A percentile compares a stretch with the other conserved stretches of the same genome.
Evolutionary conservation across 2,329 filamentous ascomycete species (phyloP).

Genomic region (Aaosphaeria pasadenensis): DNA sequence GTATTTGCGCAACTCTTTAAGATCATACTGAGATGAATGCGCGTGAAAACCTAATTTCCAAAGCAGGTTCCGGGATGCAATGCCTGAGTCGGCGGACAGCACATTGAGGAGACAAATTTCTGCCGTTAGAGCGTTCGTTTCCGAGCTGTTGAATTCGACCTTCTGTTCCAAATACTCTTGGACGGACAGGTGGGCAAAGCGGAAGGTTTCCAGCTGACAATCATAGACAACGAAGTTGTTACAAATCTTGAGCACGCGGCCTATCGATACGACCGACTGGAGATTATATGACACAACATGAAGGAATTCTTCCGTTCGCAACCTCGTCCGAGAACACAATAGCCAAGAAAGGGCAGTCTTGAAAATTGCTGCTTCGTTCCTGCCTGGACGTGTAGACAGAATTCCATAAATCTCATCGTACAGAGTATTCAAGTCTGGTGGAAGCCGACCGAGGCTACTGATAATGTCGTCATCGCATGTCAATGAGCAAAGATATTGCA

Average conservation of each 20-base stretch:
- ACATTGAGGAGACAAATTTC: slow-evolving; percentile 10
- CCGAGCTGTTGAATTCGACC: slow-evolving; percentile 3
- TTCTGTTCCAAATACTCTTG: slow-evolving; percentile 22
- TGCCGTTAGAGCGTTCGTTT: slow-evolving; percentile 7
- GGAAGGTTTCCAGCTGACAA: slow-evolving; percentile 17
- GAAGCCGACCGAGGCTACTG: slow-evolving; percentile 17
- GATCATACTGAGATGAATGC: not conserved
- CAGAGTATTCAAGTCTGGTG: slow-evolving; percentile 8
- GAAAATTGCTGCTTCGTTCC: not conserved
- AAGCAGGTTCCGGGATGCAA: not conserved
- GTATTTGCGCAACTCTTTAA: not conserved
- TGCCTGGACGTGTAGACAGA: not conserved
- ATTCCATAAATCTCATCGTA: slow-evolving; percentile 8
- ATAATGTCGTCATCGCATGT: slow-evolving; percentile 17
- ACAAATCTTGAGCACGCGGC: slow-evolving; percentile 18
- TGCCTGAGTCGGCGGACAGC: slow-evolving; percentile 1
- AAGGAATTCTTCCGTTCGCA: not conserved
- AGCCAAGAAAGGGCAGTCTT: not conserved
- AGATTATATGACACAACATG: not conserved
- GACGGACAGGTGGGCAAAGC: slow-evolving; percentile 32
- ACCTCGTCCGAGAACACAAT: not conserved
- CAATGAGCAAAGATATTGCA: slow-evolving; percentile 22
- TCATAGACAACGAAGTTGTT: slow-evolving; percentile 28
- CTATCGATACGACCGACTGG: slow-evolving; percentile 4
- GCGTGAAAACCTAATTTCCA: not conserved